These are phyloP conservation scores for Herpotrichia juniperi DNA, from an alignment of 2,329 filamentous ascomycete species.

Conservation along the genomic window DNA sequence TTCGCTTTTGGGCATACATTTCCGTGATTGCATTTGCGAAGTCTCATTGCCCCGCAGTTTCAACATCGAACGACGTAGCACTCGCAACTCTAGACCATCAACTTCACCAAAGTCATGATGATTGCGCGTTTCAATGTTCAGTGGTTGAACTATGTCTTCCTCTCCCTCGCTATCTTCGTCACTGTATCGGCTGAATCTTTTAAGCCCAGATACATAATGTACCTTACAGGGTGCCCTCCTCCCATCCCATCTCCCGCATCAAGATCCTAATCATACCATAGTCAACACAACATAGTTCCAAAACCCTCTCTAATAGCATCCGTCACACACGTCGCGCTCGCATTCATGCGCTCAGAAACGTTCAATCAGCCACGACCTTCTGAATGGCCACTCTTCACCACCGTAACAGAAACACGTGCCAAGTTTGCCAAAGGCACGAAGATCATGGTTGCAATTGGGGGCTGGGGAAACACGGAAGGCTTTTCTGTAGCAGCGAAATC, in stretches of 20 bases:
- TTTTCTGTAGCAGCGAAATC: constrained; percentile 65
- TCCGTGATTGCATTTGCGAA: too few relatives aligned
- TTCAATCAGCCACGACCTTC: constrained; percentile 30
- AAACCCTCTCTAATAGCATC: constrained; percentile 17
- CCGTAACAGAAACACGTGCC: constrained; percentile 27
- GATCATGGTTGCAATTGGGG: constrained; percentile 73
- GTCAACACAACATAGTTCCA: constrained; percentile 37
- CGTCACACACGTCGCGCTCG: constrained; percentile 36
- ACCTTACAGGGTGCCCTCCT: constrained; percentile 19
- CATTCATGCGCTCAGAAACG: constrained; percentile 36
- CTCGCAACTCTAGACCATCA: too few relatives aligned
- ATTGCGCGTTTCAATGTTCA: neutral
- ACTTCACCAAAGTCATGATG: too few relatives aligned
- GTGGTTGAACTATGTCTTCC: neutral
- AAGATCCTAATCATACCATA: constrained; percentile 8
- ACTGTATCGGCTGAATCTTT: neutral
- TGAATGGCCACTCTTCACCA: constrained; percentile 35
- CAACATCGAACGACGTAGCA: too few relatives aligned
- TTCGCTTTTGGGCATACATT: too few relatives aligned
- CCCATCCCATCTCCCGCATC: neutral
- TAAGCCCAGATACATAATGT: constrained; percentile 17
- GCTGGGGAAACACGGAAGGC: constrained; percentile 72
- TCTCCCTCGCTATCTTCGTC: neutral
- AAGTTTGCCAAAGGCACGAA: constrained; percentile 62
- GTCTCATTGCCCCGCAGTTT: too few relatives aligned